Conservation (phyloP, 352 stramenopile genomes). For the Phytopythium cucurbitacearum region DNA sequence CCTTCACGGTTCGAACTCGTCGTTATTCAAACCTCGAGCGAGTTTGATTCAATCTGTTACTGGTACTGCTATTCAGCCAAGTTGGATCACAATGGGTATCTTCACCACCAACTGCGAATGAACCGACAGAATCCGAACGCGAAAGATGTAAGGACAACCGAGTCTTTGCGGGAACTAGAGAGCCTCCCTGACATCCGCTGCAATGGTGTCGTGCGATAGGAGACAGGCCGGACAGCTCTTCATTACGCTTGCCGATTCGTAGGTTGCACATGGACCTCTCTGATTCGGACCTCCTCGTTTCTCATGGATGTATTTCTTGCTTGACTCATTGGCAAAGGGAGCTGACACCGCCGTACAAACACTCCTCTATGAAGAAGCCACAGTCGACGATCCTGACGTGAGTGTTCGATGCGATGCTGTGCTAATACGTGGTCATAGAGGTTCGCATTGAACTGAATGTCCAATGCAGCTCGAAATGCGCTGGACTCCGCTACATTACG, state of each 20-base stretch:
- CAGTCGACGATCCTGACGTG: constrained; percentile 75
- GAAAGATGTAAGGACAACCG: constrained; percentile 45
- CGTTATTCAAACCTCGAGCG: neutral
- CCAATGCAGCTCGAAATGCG: constrained; percentile 57
- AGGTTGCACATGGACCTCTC: constrained; percentile 7
- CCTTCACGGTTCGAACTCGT: constrained; percentile 43
- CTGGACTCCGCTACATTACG: constrained; percentile 78
- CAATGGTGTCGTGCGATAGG: constrained; percentile 19
- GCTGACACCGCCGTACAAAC: constrained; percentile 46
- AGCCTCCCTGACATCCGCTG: neutral
- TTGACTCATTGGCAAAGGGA: constrained; percentile 21
- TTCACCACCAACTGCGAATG: constrained; percentile 54
- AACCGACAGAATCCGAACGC: constrained; percentile 67
- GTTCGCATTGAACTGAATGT: constrained; percentile 64
- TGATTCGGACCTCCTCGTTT: too few relatives aligned
- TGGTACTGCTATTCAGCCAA: constrained; percentile 29
- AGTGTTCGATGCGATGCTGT: constrained; percentile 23
- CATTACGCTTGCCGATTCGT: constrained; percentile 74
- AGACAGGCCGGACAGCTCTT: constrained; percentile 69
- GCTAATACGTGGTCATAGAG: constrained; percentile 69
- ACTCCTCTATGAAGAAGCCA: constrained; percentile 67
- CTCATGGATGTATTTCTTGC: neutral
- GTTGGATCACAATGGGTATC: constrained; percentile 61
- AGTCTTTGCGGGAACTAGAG: neutral
- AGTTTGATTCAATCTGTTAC: constrained; percentile 1